Percentiles rank a stretch among this genome's conserved stretches.
phyloP scores from a whole-genome alignment of 2,329 filamentous ascomycete species.

The Zymoseptoria ardabiliae region DNA sequence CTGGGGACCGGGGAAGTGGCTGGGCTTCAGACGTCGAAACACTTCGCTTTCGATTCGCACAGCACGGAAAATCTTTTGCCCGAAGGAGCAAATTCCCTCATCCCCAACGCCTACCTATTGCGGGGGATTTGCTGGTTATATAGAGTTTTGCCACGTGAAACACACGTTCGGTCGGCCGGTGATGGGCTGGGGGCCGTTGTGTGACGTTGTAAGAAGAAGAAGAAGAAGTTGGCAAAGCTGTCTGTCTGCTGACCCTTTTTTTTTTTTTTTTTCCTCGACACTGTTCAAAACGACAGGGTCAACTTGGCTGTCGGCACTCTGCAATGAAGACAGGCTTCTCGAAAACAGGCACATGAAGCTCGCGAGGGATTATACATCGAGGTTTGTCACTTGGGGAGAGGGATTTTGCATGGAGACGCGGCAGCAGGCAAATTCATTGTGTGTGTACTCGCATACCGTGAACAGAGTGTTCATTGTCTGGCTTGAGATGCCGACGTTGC shows the following conservation, averaged over 20 bases:
- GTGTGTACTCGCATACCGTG: not conserved
- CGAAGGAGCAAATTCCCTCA: not conserved
- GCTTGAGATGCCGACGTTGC: not conserved
- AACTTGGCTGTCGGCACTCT: not conserved
- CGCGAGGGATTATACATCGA: not conserved
- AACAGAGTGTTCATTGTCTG: not conserved
- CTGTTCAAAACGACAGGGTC: not conserved
- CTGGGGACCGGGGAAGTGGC: too few relatives aligned
- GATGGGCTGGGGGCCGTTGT: not conserved
- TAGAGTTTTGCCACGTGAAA: not conserved
- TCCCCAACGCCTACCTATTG: not conserved
- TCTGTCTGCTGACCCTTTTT: not conserved
- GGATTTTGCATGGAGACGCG: not conserved
- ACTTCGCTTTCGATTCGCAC: not conserved
- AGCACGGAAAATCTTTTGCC: not conserved
- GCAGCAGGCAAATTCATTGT: not conserved
- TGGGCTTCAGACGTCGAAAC: too few relatives aligned
- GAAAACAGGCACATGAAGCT: not conserved
- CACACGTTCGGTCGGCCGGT: not conserved
- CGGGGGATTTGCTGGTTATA: not conserved
- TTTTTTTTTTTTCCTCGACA: not conserved
- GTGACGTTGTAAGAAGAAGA: not conserved
- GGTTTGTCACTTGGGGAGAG: not conserved
- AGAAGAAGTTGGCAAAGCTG: not conserved
- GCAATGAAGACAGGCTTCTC: not conserved